These are phyloP conservation scores for Aspergillus pseudonomiae DNA, from an alignment of 2,329 filamentous ascomycete species.

Conservation along the genomic window DNA sequence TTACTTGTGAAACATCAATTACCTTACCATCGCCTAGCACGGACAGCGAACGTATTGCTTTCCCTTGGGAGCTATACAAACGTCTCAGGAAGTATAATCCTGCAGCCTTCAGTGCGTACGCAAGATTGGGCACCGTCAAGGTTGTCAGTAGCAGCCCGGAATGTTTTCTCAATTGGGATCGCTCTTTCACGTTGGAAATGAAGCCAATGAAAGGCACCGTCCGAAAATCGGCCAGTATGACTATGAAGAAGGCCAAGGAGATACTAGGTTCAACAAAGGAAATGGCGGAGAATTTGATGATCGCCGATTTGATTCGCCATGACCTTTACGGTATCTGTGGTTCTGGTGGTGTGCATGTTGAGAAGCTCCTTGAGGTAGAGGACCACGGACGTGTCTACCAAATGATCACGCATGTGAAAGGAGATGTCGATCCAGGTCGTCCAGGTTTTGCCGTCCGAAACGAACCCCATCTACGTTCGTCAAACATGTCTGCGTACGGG, in stretches of 20 bases:
- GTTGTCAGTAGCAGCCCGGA: conserved; percentile 85
- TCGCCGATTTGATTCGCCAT: conserved; percentile 93
- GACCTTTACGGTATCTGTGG: conserved; percentile 86
- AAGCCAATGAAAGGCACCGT: conserved; percentile 97
- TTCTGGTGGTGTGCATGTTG: conserved; percentile 71
- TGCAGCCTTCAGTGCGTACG: conserved; percentile 81
- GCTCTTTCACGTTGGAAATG: conserved; percentile 58
- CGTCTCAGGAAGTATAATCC: conserved; percentile 72
- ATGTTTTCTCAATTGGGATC: conserved; percentile 75
- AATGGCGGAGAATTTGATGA: conserved; percentile 96
- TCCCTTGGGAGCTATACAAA: conserved; percentile 73
- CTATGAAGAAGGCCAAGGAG: conserved; percentile 69
- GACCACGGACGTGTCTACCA: conserved; percentile 91
- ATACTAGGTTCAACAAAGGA: conserved; percentile 84
- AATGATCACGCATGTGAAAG: conserved; percentile 86
- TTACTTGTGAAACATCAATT: conserved; percentile 75
- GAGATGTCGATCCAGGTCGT: conserved; percentile 44
- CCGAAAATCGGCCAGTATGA: conserved; percentile 71
- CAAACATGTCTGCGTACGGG: conserved; percentile 51
- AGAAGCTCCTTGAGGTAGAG: conserved; percentile 81
- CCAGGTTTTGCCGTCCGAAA: conserved; percentile 36
- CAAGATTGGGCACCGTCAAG: conserved; percentile 70
- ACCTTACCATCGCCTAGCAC: conserved; percentile 37
- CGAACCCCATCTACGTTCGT: conserved; percentile 33
- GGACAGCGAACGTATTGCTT: conserved; percentile 30